A percentile compares a stretch with the other conserved stretches of the same genome.
These are phyloP conservation scores for Massariosphaeria phaeospora DNA, from an alignment of 495 filamentous ascomycete species.

Conservation along the genomic window DNA sequence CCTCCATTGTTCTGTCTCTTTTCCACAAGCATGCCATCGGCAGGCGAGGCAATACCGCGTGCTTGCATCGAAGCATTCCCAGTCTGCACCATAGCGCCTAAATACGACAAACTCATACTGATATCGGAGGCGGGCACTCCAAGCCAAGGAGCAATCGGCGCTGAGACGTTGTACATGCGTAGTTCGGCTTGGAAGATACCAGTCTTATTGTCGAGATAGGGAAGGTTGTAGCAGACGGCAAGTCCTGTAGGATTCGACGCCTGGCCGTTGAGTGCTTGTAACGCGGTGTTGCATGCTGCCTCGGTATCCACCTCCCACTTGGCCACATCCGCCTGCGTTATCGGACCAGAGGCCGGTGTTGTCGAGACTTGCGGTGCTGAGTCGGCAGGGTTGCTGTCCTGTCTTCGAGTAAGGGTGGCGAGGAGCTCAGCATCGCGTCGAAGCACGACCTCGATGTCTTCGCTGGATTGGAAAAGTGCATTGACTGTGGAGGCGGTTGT, in stretches of 20 bases:
- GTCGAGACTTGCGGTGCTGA: slow-evolving; percentile 16
- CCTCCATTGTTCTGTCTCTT: slow-evolving; percentile 10
- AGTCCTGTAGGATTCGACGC: slow-evolving; percentile 64
- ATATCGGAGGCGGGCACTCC: slow-evolving; percentile 53
- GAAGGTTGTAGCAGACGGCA: slow-evolving; percentile 75
- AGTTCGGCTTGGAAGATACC: slow-evolving; percentile 69
- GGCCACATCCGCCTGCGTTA: slow-evolving; percentile 22
- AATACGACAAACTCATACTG: slow-evolving; percentile 54
- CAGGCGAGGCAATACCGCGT: slow-evolving; percentile 26
- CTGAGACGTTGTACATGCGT: slow-evolving; percentile 59
- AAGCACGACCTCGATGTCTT: slow-evolving; percentile 20
- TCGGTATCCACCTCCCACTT: slow-evolving; percentile 51
- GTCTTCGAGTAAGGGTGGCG: slow-evolving; percentile 17
- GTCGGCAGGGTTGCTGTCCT: slow-evolving; percentile 7
- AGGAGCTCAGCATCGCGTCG: slow-evolving; percentile 24
- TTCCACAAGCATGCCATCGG: slow-evolving; percentile 17
- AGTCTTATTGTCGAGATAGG: slow-evolving; percentile 53
- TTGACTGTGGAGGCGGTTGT: slow-evolving; percentile 17
- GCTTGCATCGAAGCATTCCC: slow-evolving; percentile 27
- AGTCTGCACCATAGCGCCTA: slow-evolving; percentile 51
- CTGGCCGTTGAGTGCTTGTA: slow-evolving; percentile 43
- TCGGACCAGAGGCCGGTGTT: slow-evolving; percentile 25
- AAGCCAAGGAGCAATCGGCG: slow-evolving; percentile 53
- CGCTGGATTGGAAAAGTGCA: slow-evolving; percentile 14
- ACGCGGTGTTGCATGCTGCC: slow-evolving; percentile 48